Conservation (phyloP, 352 stramenopile genomes). For the Elongisporangium senticosum region DNA sequence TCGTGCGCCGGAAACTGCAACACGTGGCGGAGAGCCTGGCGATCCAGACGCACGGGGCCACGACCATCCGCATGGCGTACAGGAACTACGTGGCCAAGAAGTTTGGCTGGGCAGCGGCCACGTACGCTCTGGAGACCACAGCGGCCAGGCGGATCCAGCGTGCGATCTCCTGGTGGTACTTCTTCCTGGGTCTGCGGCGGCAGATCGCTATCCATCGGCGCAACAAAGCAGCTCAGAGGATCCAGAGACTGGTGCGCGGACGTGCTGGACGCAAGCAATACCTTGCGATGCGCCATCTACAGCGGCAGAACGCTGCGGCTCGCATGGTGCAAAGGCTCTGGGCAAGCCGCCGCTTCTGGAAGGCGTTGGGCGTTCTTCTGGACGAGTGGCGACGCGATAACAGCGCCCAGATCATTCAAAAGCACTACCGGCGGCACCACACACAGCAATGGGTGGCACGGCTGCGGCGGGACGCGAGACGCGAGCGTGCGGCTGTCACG, state of each 20-base stretch:
- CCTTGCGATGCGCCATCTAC: neutral
- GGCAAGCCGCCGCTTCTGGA: constrained; percentile 19
- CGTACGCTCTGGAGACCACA: constrained; percentile 25
- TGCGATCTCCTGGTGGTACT: constrained; percentile 19
- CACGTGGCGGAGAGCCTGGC: constrained; percentile 6
- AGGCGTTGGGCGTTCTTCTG: constrained; percentile 4
- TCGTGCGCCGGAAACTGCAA: constrained; percentile 17
- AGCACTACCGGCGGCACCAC: constrained; percentile 7
- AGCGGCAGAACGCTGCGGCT: neutral
- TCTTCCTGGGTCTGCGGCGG: constrained; percentile 13
- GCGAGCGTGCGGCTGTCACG: constrained; percentile 14
- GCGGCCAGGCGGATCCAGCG: constrained; percentile 41
- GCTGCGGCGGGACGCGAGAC: constrained; percentile 3
- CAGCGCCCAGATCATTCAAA: constrained; percentile 21
- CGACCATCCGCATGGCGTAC: constrained; percentile 40
- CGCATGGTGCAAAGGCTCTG: constrained; percentile 9
- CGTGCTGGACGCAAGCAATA: constrained; percentile 9
- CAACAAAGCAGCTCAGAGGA: constrained; percentile 14
- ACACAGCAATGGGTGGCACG: neutral
- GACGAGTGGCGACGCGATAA: constrained; percentile 8
- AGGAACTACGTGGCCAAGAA: constrained; percentile 58
- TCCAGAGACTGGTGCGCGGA: constrained; percentile 24
- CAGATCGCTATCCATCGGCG: constrained; percentile 8
- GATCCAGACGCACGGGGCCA: constrained; percentile 15
- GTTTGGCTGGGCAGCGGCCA: constrained; percentile 51